A percentile compares a stretch with the other conserved stretches of the same genome.
These are phyloP conservation scores for Aurinia saxatilis DNA, from an alignment of 345 rosid genomes.

Conservation along the genomic window DNA sequence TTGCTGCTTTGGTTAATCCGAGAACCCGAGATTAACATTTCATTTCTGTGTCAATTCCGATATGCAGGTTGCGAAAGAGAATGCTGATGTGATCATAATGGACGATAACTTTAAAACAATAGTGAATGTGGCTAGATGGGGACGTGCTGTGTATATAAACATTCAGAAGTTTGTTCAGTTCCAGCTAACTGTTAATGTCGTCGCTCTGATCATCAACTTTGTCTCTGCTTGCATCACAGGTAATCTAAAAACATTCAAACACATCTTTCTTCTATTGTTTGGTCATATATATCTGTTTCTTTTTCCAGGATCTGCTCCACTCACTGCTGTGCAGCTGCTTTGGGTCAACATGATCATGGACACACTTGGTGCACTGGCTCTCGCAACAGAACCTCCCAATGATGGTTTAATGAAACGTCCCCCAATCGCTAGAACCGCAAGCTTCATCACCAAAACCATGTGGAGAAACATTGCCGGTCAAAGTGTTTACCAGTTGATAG, in stretches of 20 bases:
- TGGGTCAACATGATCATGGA: slow-evolving; percentile 95
- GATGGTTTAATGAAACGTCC: slow-evolving; percentile 67
- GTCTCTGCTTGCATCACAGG: slow-evolving; percentile 73
- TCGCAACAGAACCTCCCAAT: slow-evolving; percentile 78
- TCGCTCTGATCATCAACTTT: slow-evolving; percentile 63
- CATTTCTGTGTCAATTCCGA: neutral
- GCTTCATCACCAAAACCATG: slow-evolving; percentile 60
- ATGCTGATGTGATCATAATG: slow-evolving; percentile 78
- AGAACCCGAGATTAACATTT: neutral
- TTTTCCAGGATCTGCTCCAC: slow-evolving; percentile 63
- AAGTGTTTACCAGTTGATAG: slow-evolving; percentile 56
- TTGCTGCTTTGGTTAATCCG: neutral
- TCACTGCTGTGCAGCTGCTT: slow-evolving; percentile 73
- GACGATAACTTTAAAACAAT: slow-evolving; percentile 74
- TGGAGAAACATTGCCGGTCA: slow-evolving; percentile 83
- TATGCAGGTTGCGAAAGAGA: slow-evolving; percentile 72
- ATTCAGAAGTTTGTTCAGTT: slow-evolving; percentile 84
- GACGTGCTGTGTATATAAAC: slow-evolving; percentile 74
- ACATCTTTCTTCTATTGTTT: neutral
- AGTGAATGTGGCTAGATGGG: slow-evolving; percentile 74
- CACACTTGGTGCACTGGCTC: slow-evolving; percentile 77
- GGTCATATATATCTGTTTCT: neutral
- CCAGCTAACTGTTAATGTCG: slow-evolving; percentile 73
- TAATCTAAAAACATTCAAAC: neutral
- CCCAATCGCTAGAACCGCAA: slow-evolving; percentile 46